These are phyloP conservation scores for Marchantia polymorpha DNA, from an alignment of 225 moss, liverwort and hornwort species.

Conservation along the genomic window DNA sequence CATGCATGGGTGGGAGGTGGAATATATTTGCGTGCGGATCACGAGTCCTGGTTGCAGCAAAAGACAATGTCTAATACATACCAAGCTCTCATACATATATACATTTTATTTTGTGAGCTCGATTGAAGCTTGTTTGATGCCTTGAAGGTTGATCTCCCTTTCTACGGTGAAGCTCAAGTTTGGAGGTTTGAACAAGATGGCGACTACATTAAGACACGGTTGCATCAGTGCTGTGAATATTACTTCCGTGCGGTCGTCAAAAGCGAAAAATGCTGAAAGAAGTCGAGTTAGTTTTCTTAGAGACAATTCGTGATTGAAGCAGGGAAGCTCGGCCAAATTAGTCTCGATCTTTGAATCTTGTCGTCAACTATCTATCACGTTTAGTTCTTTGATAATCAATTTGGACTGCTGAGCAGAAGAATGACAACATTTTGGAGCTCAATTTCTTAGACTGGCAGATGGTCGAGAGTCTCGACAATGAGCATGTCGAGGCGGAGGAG, in stretches of 20 bases:
- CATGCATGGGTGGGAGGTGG: not conserved
- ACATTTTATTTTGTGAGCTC: too few species aligned
- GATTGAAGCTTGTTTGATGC: too few species aligned
- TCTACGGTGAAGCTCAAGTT: not conserved
- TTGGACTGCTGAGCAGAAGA: slow-evolving; percentile 1
- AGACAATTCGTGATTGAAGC: not conserved
- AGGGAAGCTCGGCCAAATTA: not conserved
- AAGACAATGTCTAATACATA: too few species aligned
- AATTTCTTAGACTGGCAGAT: slow-evolving; percentile 46
- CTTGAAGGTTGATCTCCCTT: too few species aligned
- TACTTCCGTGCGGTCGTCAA: not conserved
- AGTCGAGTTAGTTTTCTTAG: not conserved
- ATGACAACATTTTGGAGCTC: slow-evolving; percentile 39
- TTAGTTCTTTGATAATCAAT: not conserved
- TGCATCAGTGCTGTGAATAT: not conserved
- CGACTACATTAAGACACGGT: not conserved
- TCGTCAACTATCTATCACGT: not conserved
- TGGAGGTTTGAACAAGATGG: not conserved
- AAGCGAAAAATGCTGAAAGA: not conserved
- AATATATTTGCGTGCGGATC: not conserved
- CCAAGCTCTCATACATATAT: too few species aligned
- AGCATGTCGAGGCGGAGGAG: not conserved
- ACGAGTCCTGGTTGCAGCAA: too few species aligned
- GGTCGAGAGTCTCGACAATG: slow-evolving; percentile 34
- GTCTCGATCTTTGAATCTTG: not conserved